A percentile compares a stretch with the other conserved stretches of the same genome.
These are phyloP conservation scores for Smittium mucronatum DNA, from an alignment of 371 early-diverging fungal genomes.

Conservation along the genomic window DNA sequence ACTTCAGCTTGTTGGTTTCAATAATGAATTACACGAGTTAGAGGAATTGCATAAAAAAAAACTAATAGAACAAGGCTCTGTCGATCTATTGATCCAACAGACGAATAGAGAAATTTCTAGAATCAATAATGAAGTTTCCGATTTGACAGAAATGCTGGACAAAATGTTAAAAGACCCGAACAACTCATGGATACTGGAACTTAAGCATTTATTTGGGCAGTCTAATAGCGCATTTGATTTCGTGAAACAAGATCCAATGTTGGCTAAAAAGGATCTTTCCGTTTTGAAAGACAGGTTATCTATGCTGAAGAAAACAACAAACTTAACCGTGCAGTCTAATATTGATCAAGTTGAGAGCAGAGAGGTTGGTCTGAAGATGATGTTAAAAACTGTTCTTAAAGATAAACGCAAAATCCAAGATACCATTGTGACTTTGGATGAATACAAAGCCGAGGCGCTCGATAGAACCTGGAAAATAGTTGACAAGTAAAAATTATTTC, in stretches of 20 bases:
- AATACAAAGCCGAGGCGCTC: constrained; percentile 80
- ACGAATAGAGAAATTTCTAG: constrained; percentile 47
- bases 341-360: constrained; percentile 86
- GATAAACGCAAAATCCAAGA: constrained; percentile 93
- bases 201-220: constrained; percentile 67
- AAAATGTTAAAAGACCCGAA: constrained; percentile 38
- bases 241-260: constrained; percentile 46
- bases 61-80: constrained; percentile 43
- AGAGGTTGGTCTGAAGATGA: constrained; percentile 66
- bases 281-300: constrained; percentile 61
- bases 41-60: constrained; percentile 48
- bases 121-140: constrained; percentile 45
- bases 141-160: constrained; percentile 36
- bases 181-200: constrained; percentile 79
- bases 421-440: constrained; percentile 76
- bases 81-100: constrained; percentile 56
- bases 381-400: constrained; percentile 72
- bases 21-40: constrained; percentile 49
- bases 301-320: constrained; percentile 70
- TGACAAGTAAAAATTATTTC: constrained; percentile 43
- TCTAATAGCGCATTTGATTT: constrained; percentile 70
- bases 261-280: constrained; percentile 52
- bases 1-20: constrained; percentile 34
- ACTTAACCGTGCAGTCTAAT: constrained; percentile 87
- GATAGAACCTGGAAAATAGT: constrained; percentile 83